Conservation (phyloP, 2,329 filamentous ascomycete genomes). For the Fusarium humuli region DNA sequence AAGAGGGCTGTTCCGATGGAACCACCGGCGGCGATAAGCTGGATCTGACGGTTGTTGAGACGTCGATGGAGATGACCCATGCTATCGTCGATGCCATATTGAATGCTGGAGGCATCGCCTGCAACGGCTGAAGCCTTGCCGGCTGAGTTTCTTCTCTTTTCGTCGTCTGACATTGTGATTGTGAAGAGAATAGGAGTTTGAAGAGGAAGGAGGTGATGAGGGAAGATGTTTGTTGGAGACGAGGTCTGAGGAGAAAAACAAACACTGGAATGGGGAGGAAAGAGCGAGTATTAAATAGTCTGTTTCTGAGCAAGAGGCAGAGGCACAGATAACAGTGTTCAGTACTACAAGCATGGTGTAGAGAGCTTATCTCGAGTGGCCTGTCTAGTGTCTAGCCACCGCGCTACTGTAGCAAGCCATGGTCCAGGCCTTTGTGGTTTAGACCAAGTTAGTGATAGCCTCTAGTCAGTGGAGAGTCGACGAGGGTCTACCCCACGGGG, state of each 20-base stretch:
- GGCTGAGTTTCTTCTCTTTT: slow-evolving; percentile 23
- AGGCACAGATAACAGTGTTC: slow-evolving; percentile 14
- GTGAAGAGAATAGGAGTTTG: not conserved
- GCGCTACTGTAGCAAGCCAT: not conserved
- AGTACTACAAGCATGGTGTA: slow-evolving; percentile 1
- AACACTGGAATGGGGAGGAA: not conserved
- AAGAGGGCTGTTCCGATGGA: slow-evolving; percentile 40
- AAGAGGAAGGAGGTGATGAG: not conserved
- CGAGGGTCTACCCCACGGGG: slow-evolving; percentile 27
- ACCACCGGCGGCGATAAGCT: slow-evolving; percentile 47
- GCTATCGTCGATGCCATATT: not conserved
- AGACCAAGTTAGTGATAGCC: not conserved
- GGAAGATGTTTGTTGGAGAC: not conserved
- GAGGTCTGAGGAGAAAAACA: not conserved
- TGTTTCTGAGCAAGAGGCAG: not conserved
- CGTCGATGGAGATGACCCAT: slow-evolving; percentile 38
- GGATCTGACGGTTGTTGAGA: slow-evolving; percentile 38
- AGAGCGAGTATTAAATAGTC: slow-evolving; percentile 27
- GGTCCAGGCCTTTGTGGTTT: slow-evolving; percentile 10
- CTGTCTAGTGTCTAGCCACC: not conserved
- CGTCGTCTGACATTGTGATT: slow-evolving; percentile 33
- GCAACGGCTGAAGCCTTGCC: slow-evolving; percentile 14
- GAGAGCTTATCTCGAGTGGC: slow-evolving; percentile 17
- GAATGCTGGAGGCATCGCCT: slow-evolving; percentile 20
- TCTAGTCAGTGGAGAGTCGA: not conserved